Percentiles rank a stretch among this genome's conserved stretches.
These are phyloP conservation scores for Porpolomopsis calyptriformis DNA, from an alignment of 768 basidiomycete genomes.

Conservation along the genomic window DNA sequence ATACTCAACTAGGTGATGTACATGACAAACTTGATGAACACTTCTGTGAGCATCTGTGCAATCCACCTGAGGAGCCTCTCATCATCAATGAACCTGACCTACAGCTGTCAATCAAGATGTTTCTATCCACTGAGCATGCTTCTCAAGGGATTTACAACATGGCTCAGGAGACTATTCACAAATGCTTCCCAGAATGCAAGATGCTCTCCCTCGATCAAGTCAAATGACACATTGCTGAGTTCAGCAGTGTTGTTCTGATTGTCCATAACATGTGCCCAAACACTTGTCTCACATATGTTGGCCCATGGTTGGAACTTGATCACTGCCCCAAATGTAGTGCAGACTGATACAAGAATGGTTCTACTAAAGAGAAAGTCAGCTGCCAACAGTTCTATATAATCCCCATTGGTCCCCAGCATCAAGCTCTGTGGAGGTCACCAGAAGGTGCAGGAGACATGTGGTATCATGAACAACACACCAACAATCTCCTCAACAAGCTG, in stretches of 20 bases:
- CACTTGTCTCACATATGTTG: conserved; percentile 31
- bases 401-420: conserved; percentile 29
- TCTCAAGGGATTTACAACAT: conserved; percentile 22
- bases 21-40: too few species aligned
- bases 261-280: conserved; percentile 32
- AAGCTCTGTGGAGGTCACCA: conserved; percentile 20
- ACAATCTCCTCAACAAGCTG: conserved; percentile 14
- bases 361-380: conserved; percentile 3
- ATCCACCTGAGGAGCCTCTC: too few species aligned
- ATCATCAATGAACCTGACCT: conserved; percentile 8
- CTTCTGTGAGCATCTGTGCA: too few species aligned
- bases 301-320: conserved; percentile 21
- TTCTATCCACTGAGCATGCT: conserved; percentile 18
- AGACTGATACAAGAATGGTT: conserved; percentile 17
- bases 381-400: conserved; percentile 26
- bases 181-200: conserved; percentile 16
- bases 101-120: conserved; percentile 24
- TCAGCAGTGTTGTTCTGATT: conserved; percentile 27
- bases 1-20: too few species aligned
- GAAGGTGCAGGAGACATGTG: conserved; percentile 20
- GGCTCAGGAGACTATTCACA: conserved; percentile 12
- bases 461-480: conserved; percentile 17
- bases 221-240: conserved; percentile 17
- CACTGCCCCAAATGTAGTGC: conserved; percentile 23
- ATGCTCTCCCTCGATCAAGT: conserved; percentile 23